These are phyloP conservation scores for Stereocaulon alpinum DNA, from an alignment of 495 filamentous ascomycete species.

Conservation along the genomic window DNA sequence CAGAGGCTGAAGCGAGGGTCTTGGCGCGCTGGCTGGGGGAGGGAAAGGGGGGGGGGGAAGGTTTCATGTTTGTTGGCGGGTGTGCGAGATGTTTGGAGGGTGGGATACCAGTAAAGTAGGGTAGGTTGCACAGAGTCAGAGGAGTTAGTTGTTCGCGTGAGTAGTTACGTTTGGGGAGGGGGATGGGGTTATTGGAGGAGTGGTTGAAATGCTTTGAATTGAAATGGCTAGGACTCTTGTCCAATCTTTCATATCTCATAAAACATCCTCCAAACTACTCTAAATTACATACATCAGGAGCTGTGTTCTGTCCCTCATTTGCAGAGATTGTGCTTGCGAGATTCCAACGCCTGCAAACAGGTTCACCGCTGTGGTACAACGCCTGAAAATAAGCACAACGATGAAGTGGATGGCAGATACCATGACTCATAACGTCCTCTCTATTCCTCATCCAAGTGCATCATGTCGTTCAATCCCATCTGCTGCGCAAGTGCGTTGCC, in stretches of 20 bases:
- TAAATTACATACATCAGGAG: constrained; percentile 11
- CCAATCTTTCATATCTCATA: constrained; percentile 2
- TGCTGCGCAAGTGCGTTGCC: constrained; percentile 19
- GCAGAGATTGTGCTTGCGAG: neutral
- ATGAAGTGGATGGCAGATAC: neutral
- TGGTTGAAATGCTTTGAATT: neutral
- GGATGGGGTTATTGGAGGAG: neutral
- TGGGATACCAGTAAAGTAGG: too few species aligned
- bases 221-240: neutral
- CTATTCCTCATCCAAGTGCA: constrained; percentile 20
- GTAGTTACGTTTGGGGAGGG: neutral
- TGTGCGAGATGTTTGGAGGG: neutral
- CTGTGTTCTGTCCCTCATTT: neutral
- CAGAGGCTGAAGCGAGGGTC: neutral
- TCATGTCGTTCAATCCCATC: constrained; percentile 19
- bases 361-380: neutral
- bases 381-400: neutral
- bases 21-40: neutral
- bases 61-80: neutral
- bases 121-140: neutral
- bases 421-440: neutral
- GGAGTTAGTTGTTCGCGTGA: too few species aligned
- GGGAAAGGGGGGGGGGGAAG: too few species aligned
- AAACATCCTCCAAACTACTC: neutral
- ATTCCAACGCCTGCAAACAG: neutral